A percentile compares a stretch with the other conserved stretches of the same genome.
Evolutionary conservation across 306 rosid species (phyloP).

Genomic region (Lathyrus aphaca): DNA sequence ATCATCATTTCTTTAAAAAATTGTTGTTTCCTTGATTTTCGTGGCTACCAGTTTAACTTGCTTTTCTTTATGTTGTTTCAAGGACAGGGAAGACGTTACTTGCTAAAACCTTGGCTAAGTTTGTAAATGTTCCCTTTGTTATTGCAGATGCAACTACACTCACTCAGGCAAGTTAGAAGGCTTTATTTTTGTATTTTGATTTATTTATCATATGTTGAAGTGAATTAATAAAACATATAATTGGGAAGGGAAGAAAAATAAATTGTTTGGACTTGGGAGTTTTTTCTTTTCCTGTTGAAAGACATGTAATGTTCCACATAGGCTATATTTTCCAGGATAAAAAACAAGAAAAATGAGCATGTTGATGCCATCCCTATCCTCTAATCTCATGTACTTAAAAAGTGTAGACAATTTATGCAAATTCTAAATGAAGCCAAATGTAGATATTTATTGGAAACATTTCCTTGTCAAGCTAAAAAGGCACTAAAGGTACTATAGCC

Average conservation of each 20-base stretch:
- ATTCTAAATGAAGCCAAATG: conserved; percentile 5
- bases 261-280: background rate
- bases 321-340: conserved; percentile 1
- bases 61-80: conserved; percentile 67
- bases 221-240: background rate
- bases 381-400: conserved; percentile 15
- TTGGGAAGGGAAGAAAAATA: background rate
- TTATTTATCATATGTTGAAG: background rate
- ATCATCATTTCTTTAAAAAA: conserved; percentile 23
- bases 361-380: conserved; percentile 23
- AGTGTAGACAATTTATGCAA: conserved; percentile 4
- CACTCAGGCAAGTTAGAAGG: conserved; percentile 78
- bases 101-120: conserved; percentile 97
- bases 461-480: conserved; percentile 27
- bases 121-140: conserved; percentile 96
- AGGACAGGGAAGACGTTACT: conserved; percentile 99
- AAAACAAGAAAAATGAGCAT: conserved; percentile 3
- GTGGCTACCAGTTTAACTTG: conserved; percentile 61
- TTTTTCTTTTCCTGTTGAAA: conserved; percentile 30
- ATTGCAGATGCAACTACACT: conserved; percentile 97
- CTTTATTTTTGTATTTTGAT: conserved; percentile 36
- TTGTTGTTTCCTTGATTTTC: conserved; percentile 9
- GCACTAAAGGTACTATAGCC: no score
- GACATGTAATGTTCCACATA: conserved; percentile 5
- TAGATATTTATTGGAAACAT: conserved; percentile 6